Conservation (phyloP, 148 eudicot genomes). For the Simmondsia chinensis region DNA sequence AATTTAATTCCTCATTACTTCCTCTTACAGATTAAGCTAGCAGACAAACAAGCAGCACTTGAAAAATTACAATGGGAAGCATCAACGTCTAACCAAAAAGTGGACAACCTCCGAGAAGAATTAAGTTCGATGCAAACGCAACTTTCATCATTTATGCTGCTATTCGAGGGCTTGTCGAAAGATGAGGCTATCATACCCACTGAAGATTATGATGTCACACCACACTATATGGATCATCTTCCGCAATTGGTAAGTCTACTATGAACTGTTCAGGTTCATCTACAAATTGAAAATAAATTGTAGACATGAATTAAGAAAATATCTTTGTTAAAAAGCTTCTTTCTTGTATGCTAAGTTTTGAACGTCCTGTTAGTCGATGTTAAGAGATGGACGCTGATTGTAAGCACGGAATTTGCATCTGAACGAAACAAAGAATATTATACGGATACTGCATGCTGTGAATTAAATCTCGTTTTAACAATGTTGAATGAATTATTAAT, state of each 20-base stretch:
- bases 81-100: conserved; percentile 61
- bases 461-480: too few species aligned
- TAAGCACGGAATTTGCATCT: too few species aligned
- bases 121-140: conserved; percentile 46
- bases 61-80: conserved; percentile 93
- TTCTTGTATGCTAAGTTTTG: too few species aligned
- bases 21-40: conserved; percentile 57
- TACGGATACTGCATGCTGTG: too few species aligned
- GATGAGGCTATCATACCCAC: conserved; percentile 14
- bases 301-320: too few species aligned
- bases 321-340: too few species aligned
- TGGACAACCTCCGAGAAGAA: conserved; percentile 66
- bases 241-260: conserved; percentile 46
- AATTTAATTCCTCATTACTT: background rate
- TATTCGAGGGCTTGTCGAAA: conserved; percentile 63
- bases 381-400: too few species aligned
- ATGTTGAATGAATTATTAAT: too few species aligned
- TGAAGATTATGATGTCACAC: conserved; percentile 55
- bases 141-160: conserved; percentile 44
- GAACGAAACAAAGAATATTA: too few species aligned
- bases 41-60: conserved; percentile 87
- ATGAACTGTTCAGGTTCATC: background rate
- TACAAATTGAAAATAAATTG: too few species aligned
- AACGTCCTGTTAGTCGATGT: too few species aligned
- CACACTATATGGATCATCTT: conserved; percentile 27